Conservation (phyloP, 257 asterid species). For the Ilex aquifolium region DNA sequence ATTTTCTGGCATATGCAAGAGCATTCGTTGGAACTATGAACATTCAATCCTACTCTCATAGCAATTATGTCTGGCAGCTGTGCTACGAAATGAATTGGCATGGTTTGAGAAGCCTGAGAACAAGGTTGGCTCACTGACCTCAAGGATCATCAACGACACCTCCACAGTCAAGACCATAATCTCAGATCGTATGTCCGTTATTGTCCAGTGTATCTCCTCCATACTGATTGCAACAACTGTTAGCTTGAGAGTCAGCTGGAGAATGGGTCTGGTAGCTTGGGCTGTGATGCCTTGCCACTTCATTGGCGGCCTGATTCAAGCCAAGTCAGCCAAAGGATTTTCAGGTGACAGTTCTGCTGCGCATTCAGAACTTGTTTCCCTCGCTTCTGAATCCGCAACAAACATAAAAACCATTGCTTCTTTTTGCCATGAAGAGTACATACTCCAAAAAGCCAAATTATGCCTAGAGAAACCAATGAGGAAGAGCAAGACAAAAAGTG, state of each 20-base stretch:
- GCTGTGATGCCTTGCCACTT: conserved; percentile 91
- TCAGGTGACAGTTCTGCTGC: conserved; percentile 50
- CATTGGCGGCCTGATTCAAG: conserved; percentile 79
- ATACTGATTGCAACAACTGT: conserved; percentile 69
- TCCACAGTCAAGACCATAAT: conserved; percentile 74
- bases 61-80: conserved; percentile 38
- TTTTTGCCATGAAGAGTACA: conserved; percentile 50
- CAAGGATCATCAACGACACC: conserved; percentile 62
- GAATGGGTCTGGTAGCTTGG: conserved; percentile 87
- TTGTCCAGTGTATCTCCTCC: conserved; percentile 74
- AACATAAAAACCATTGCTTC: conserved; percentile 67
- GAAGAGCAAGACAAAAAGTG: conserved; percentile 1
- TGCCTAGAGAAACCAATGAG: conserved; percentile 2
- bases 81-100: conserved; percentile 58
- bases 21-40: neutral
- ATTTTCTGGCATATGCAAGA: neutral
- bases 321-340: conserved; percentile 81
- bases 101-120: conserved; percentile 83
- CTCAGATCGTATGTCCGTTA: conserved; percentile 76
- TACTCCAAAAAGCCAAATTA: neutral
- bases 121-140: conserved; percentile 55
- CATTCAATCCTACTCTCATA: neutral
- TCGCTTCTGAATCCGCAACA: conserved; percentile 68
- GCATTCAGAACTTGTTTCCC: conserved; percentile 57
- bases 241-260: conserved; percentile 69